Percentiles rank a stretch among this genome's conserved stretches.
These are phyloP conservation scores for Xylaria sp. DNA, from an alignment of 2,329 filamentous ascomycete species.

Conservation along the genomic window DNA sequence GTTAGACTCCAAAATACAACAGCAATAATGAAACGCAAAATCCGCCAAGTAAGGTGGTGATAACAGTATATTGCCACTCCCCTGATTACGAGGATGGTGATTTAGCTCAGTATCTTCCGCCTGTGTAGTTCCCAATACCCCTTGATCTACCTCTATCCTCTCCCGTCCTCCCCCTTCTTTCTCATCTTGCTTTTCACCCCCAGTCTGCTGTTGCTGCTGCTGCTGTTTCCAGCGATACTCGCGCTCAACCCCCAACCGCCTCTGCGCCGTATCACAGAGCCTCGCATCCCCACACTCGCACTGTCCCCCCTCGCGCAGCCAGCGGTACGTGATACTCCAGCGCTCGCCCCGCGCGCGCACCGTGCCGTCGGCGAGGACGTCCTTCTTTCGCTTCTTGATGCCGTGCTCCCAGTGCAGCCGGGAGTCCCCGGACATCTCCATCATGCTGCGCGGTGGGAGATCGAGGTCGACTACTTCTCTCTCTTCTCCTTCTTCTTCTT, in stretches of 20 bases:
- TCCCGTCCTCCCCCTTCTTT: background rate
- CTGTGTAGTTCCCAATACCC: background rate
- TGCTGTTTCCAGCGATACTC: conserved; percentile 62
- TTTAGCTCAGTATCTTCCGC: background rate
- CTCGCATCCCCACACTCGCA: conserved; percentile 63
- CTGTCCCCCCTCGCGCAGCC: conserved; percentile 58
- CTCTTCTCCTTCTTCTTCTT: background rate
- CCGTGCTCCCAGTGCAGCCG: conserved; percentile 67
- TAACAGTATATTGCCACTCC: conserved; percentile 25
- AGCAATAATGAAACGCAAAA: conserved; percentile 4
- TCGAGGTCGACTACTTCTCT: conserved; percentile 54
- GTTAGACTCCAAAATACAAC: background rate
- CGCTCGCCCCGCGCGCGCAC: conserved; percentile 57
- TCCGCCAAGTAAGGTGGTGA: conserved; percentile 18
- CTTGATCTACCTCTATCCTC: background rate
- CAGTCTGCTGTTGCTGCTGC: background rate
- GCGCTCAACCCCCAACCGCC: conserved; percentile 57
- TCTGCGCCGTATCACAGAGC: conserved; percentile 64
- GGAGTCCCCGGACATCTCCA: conserved; percentile 62
- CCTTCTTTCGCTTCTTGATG: conserved; percentile 65
- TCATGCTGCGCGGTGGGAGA: conserved; percentile 60
- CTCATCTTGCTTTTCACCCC: background rate
- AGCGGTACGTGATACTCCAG: conserved; percentile 68
- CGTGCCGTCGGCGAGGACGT: conserved; percentile 58
- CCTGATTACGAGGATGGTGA: background rate